Evolutionary conservation across 306 rosid genomes (phyloP).

Genomic region (Cucurbita argyrosperma): DNA sequence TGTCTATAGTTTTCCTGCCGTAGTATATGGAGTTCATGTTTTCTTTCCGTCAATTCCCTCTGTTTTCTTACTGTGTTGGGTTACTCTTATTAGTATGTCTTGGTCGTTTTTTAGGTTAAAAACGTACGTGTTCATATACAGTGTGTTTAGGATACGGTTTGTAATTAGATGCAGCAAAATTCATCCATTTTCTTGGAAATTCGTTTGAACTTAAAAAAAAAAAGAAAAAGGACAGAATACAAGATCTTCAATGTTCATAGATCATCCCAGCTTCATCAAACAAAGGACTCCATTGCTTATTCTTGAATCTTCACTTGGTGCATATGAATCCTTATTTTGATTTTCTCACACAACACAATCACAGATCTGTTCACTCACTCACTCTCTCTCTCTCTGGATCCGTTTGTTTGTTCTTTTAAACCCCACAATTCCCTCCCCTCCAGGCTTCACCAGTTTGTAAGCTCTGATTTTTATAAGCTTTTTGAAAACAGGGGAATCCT

Average conservation of each 20-base stretch:
- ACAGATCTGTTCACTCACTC: background rate
- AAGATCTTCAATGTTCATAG: background rate
- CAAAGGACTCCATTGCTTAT: background rate
- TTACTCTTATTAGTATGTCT: too few species aligned
- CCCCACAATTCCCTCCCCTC: background rate
- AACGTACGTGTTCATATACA: too few species aligned
- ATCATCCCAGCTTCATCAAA: background rate
- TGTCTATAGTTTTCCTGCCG: background rate
- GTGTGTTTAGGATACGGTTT: too few species aligned
- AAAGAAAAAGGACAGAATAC: too few species aligned
- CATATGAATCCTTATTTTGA: background rate
- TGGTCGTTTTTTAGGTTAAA: too few species aligned
- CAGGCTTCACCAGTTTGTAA: background rate
- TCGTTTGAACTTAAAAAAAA: too few species aligned
- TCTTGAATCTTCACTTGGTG: background rate
- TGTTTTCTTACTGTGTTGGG: background rate
- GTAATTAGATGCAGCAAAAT: too few species aligned
- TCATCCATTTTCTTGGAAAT: too few species aligned
- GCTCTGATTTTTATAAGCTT: background rate
- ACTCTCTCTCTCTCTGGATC: background rate
- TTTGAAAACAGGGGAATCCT: conserved; percentile 4
- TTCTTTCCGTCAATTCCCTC: too few species aligned
- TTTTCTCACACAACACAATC: background rate
- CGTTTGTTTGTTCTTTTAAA: background rate
- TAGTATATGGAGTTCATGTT: background rate